A percentile compares a stretch with the other conserved stretches of the same genome.
phyloP scores from a whole-genome alignment of 495 filamentous ascomycete genomes.

The Pseudoneurospora amorphoporcata region DNA sequence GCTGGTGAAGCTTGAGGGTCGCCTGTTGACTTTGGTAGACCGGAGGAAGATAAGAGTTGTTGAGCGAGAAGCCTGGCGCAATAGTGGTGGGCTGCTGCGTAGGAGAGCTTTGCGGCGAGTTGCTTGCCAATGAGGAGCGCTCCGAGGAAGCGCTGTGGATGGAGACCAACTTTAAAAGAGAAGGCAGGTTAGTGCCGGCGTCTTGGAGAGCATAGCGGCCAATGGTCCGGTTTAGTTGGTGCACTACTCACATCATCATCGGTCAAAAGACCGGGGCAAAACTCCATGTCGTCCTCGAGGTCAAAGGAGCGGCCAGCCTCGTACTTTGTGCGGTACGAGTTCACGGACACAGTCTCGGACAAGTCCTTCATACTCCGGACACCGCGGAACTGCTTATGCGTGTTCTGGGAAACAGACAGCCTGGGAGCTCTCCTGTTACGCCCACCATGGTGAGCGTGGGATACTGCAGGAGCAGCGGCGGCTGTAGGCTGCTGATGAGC shows the following conservation, averaged over 20 bases:
- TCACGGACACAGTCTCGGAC: conserved; percentile 62
- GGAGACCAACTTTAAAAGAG: conserved; percentile 56
- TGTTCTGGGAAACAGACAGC: conserved; percentile 65
- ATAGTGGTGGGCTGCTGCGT: conserved; percentile 56
- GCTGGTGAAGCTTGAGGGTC: conserved; percentile 73
- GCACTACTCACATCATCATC: conserved; percentile 81
- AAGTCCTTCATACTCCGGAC: conserved; percentile 82
- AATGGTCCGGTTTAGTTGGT: neutral
- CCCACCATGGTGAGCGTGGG: conserved; percentile 70
- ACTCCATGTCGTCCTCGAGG: conserved; percentile 92
- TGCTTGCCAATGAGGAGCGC: conserved; percentile 86
- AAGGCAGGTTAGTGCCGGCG: conserved; percentile 11
- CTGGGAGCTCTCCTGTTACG: conserved; percentile 82
- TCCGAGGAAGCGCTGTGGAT: conserved; percentile 86
- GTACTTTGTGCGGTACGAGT: conserved; percentile 71
- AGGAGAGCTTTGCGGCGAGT: conserved; percentile 87
- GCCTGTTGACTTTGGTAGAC: conserved; percentile 39
- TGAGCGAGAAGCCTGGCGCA: conserved; percentile 68
- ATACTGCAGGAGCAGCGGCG: conserved; percentile 39
- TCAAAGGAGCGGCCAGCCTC: conserved; percentile 93
- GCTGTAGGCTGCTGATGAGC: conserved; percentile 51
- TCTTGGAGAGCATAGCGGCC: neutral
- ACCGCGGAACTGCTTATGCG: conserved; percentile 75
- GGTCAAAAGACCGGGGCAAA: conserved; percentile 87
- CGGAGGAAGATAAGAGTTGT: conserved; percentile 62